phyloP scores from a whole-genome alignment of 495 filamentous ascomycete species.

The Sordaria brevicollis region DNA sequence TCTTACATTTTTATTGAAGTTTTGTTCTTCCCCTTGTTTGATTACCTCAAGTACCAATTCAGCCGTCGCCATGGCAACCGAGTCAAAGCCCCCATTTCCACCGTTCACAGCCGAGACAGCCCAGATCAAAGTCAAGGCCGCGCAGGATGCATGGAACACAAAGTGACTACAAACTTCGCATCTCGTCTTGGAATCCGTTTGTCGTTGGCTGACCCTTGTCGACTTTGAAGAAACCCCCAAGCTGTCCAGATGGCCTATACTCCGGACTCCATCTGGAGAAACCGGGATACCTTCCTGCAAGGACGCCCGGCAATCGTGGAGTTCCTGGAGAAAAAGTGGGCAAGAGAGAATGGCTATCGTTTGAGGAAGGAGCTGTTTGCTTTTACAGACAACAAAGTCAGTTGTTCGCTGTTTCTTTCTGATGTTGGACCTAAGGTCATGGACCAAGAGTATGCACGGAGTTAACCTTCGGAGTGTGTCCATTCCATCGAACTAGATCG shows the following conservation, averaged over 20 bases:
- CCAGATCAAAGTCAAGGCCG: constrained; percentile 70
- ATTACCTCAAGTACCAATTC: neutral
- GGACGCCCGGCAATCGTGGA: constrained; percentile 58
- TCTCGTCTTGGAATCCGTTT: neutral
- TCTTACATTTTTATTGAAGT: neutral
- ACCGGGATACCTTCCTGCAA: constrained; percentile 58
- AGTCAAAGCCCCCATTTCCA: constrained; percentile 43
- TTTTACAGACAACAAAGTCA: constrained; percentile 50
- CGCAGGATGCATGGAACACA: constrained; percentile 80
- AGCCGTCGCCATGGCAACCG: constrained; percentile 9
- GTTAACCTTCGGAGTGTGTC: neutral
- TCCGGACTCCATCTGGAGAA: constrained; percentile 70
- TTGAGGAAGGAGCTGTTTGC: constrained; percentile 86
- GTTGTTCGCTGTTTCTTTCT: neutral
- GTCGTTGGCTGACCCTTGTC: neutral
- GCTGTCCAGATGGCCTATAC: constrained; percentile 67
- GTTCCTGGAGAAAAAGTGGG: constrained; percentile 73
- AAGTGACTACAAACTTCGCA: constrained; percentile 33
- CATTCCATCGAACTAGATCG: constrained; percentile 41
- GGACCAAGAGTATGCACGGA: neutral
- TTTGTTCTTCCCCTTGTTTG: neutral
- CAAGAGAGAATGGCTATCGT: constrained; percentile 58
- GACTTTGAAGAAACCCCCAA: constrained; percentile 44
- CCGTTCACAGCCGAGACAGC: constrained; percentile 74
- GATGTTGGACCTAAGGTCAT: neutral